Conservation (phyloP, 768 basidiomycete species). For the Serendipita sp. region DNA sequence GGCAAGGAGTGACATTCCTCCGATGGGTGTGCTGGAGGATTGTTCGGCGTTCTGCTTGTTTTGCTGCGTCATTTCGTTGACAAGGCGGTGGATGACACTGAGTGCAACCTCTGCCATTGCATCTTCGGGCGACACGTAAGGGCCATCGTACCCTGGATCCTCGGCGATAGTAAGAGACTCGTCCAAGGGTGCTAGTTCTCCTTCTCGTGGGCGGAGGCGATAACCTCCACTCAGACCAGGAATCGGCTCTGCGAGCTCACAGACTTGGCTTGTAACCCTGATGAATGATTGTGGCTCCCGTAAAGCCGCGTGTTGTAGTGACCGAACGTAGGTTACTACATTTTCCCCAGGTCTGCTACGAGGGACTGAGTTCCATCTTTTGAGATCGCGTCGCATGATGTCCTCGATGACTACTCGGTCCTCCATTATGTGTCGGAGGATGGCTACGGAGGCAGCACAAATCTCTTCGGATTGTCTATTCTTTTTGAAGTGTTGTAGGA, state of each 20-base stretch:
- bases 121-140: constrained; percentile 4
- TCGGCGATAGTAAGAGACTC: constrained; percentile 13
- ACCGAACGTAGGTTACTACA: constrained; percentile 53
- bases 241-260: constrained; percentile 55
- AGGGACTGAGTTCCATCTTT: constrained; percentile 60
- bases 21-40: neutral
- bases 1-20: neutral
- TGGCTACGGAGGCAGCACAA: constrained; percentile 75
- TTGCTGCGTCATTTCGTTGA: constrained; percentile 51
- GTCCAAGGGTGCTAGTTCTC: constrained; percentile 10
- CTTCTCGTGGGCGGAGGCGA: constrained; percentile 38
- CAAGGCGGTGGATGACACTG: constrained; percentile 39
- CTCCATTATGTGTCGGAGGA: constrained; percentile 87
- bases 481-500: constrained; percentile 54
- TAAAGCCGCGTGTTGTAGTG: constrained; percentile 61
- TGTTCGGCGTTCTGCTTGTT: constrained; percentile 25
- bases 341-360: constrained; percentile 45
- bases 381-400: constrained; percentile 73
- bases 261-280: constrained; percentile 50
- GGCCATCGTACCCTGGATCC: neutral
- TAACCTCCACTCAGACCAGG: constrained; percentile 30
- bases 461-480: constrained; percentile 30
- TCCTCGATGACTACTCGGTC: constrained; percentile 45
- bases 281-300: constrained; percentile 70
- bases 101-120: constrained; percentile 15